Evolutionary conservation across 83 land plant genomes (phyloP).

Genomic region (Picea abies): DNA sequence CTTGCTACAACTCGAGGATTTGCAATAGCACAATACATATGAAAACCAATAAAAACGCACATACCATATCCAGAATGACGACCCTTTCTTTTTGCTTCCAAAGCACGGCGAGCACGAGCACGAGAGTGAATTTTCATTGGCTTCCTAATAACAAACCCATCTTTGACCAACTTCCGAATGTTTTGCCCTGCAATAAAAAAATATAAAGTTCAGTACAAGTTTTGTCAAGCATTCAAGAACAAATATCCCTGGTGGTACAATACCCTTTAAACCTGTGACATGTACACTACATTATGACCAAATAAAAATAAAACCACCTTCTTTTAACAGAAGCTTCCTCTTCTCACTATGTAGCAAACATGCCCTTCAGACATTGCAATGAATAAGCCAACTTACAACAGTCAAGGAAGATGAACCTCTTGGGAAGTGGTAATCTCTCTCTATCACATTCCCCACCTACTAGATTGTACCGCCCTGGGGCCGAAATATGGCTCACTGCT

Average conservation of each 20-base stretch:
- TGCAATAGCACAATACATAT: background rate
- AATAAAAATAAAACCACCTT: background rate
- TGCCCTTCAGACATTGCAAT: too few species aligned
- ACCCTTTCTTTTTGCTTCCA: slow-evolving; percentile 84
- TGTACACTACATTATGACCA: background rate
- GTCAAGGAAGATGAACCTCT: background rate
- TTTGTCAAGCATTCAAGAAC: too few species aligned
- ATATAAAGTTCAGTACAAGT: background rate
- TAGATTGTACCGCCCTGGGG: too few species aligned
- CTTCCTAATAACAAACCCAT: slow-evolving; percentile 89
- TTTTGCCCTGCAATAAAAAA: slow-evolving; percentile 61
- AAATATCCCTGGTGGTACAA: background rate
- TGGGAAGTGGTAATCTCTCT: too few species aligned
- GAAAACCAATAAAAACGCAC: background rate
- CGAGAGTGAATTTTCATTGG: slow-evolving; percentile 86
- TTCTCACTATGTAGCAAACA: background rate
- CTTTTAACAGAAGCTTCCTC: too few species aligned
- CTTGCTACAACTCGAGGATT: background rate
- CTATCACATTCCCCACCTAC: too few species aligned
- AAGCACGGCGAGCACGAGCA: slow-evolving; percentile 75
- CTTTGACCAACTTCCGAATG: slow-evolving; percentile 84
- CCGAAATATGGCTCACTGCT: too few species aligned
- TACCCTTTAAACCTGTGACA: background rate
- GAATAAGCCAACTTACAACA: background rate
- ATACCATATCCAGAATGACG: slow-evolving; percentile 87